These are phyloP conservation scores for Rhododendron williamsianum DNA, from an alignment of 148 eudicot species.

Conservation along the genomic window DNA sequence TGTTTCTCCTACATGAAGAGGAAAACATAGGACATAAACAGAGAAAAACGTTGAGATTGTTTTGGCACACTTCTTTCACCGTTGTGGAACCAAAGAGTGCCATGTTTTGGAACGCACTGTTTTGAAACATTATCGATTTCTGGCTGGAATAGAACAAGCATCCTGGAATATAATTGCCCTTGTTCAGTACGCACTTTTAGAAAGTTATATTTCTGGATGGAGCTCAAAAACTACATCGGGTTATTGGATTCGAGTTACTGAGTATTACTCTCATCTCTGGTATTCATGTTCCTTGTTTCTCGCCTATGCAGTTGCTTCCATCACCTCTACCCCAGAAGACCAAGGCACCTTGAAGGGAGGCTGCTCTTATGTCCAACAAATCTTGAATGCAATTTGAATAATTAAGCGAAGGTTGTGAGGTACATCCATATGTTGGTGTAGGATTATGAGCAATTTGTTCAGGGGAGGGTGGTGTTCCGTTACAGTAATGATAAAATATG, in stretches of 20 bases:
- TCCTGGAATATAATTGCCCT: neutral
- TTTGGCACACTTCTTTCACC: neutral
- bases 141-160: neutral
- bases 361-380: constrained; percentile 6
- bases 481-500: neutral
- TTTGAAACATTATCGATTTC: neutral
- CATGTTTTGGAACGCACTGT: neutral
- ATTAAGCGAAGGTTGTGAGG: constrained; percentile 16
- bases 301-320: constrained; percentile 60
- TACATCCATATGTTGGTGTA: constrained; percentile 16
- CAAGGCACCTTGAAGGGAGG: constrained; percentile 42
- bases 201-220: neutral
- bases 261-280: neutral
- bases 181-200: neutral
- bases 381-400: constrained; percentile 15
- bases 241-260: neutral
- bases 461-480: neutral
- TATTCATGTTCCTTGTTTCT: neutral
- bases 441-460: constrained; percentile 9
- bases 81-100: neutral
- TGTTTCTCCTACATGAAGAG: neutral
- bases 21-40: neutral
- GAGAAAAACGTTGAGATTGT: neutral
- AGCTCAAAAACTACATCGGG: neutral
- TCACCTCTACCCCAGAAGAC: constrained; percentile 44